Percentiles rank a stretch among this genome's conserved stretches.
Conservation (phyloP, 2,329 filamentous ascomycete genomes). For the Epichloe hybrida region DNA sequence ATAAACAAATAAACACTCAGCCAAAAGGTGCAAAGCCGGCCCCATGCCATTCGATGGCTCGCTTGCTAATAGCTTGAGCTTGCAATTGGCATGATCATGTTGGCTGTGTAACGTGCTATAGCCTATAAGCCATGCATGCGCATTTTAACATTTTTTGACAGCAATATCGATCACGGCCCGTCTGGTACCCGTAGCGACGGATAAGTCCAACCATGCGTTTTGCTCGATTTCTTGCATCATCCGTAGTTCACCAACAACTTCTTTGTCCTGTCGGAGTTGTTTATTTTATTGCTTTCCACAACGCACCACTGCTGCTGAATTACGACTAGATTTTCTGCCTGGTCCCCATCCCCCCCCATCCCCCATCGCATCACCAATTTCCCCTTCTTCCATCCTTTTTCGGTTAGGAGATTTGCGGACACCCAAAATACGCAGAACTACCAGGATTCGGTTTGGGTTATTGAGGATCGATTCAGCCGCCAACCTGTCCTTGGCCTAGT, state of each 20-base stretch:
- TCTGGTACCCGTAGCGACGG: conserved; percentile 3
- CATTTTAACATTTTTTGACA: background rate
- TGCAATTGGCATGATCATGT: too few species aligned
- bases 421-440: background rate
- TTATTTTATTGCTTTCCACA: background rate
- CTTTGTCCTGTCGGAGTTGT: background rate
- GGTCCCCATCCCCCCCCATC: background rate
- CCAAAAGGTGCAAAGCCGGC: background rate
- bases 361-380: conserved; percentile 1
- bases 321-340: background rate
- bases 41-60: background rate
- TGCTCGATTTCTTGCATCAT: background rate
- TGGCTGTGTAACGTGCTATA: too few species aligned
- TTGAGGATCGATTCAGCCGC: background rate
- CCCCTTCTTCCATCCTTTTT: background rate
- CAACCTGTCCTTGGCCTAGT: background rate
- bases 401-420: conserved; percentile 2
- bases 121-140: too few species aligned
- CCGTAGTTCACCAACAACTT: background rate
- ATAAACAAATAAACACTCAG: conserved; percentile 4
- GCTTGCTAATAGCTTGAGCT: too few species aligned
- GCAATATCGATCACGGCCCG: background rate
- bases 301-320: background rate
- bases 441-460: background rate
- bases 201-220: background rate